phyloP scores from a whole-genome alignment of 768 basidiomycete species.

The Pisolithus microcarpus region DNA sequence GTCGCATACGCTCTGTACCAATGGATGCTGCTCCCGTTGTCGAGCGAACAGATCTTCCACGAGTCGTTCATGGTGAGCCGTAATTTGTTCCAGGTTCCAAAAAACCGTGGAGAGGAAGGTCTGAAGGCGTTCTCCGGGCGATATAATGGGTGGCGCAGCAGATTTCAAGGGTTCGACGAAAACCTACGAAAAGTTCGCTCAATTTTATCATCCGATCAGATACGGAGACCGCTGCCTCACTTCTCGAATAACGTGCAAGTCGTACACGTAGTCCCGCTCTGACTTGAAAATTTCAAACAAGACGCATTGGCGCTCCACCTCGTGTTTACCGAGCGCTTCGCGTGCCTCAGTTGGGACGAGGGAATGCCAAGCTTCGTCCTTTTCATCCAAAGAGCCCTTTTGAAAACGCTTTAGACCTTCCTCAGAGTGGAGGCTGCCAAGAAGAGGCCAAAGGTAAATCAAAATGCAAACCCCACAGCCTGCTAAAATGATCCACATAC shows the following conservation, averaged over 20 bases:
- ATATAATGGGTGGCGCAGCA: constrained; percentile 60
- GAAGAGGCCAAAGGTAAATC: neutral
- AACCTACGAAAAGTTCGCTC: constrained; percentile 37
- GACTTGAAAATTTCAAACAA: constrained; percentile 88
- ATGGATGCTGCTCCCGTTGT: constrained; percentile 78
- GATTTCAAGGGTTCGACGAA: constrained; percentile 62
- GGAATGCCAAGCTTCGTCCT: constrained; percentile 78
- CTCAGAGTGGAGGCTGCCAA: constrained; percentile 49
- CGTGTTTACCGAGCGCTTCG: constrained; percentile 63
- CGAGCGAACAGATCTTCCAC: constrained; percentile 67
- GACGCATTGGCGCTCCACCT: constrained; percentile 78
- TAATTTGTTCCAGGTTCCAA: constrained; percentile 67
- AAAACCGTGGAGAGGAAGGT: constrained; percentile 78
- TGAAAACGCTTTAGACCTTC: constrained; percentile 66
- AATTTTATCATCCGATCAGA: neutral
- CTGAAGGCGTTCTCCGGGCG: constrained; percentile 41
- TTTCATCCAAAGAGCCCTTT: constrained; percentile 50
- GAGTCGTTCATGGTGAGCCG: constrained; percentile 59
- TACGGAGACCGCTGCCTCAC: constrained; percentile 30
- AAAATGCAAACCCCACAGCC: neutral
- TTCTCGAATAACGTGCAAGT: constrained; percentile 64
- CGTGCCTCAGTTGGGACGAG: constrained; percentile 69
- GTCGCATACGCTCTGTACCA: constrained; percentile 78
- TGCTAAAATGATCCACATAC: constrained; percentile 25
- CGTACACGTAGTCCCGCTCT: constrained; percentile 82